phyloP scores from a whole-genome alignment of 441 rosid genomes.

The Codiaeum variegatum region DNA sequence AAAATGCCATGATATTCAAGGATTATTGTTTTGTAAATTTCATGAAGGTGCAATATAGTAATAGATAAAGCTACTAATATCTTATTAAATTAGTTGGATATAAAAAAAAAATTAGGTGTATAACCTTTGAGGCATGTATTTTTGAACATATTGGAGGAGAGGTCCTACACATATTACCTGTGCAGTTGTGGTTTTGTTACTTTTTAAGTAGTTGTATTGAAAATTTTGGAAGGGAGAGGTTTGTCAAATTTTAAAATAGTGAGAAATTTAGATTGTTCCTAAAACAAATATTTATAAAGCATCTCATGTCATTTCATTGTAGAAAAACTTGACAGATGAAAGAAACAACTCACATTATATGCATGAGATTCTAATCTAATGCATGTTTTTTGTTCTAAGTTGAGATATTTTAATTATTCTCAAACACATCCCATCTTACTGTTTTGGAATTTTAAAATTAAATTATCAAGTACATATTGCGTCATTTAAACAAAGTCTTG shows the following conservation, averaged over 20 bases:
- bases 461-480: background rate
- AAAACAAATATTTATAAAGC: too few species aligned
- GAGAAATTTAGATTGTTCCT: background rate
- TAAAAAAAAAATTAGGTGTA: too few species aligned
- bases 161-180: too few species aligned
- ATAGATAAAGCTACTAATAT: too few species aligned
- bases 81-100: too few species aligned
- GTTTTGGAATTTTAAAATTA: background rate
- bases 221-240: background rate
- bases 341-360: background rate
- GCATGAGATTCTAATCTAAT: background rate
- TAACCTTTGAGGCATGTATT: too few species aligned
- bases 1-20: too few species aligned
- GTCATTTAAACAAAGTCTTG: background rate
- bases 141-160: too few species aligned
- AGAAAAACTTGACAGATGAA: background rate
- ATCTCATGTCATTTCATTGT: background rate
- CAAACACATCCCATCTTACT: background rate
- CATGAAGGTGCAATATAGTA: too few species aligned
- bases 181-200: too few species aligned
- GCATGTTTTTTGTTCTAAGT: background rate
- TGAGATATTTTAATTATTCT: slow-evolving; percentile 8
- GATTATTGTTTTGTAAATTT: too few species aligned
- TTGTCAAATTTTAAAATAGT: background rate
- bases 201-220: too few species aligned